Base-by-base conservation (phyloP, 2,329 filamentous ascomycete species). In the Xylariaceae sp. region DNA sequence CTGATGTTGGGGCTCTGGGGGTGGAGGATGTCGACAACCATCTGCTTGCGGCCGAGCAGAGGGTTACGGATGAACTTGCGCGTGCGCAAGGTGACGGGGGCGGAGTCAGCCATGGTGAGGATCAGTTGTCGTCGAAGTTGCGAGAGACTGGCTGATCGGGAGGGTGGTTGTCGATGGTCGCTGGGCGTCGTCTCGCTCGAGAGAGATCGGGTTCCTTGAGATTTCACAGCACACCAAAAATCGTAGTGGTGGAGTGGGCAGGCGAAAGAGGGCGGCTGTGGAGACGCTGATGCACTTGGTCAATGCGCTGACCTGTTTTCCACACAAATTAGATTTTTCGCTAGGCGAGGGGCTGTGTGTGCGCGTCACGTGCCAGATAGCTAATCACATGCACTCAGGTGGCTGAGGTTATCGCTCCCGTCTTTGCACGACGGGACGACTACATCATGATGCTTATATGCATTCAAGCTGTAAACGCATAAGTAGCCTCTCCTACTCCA, bases 1-100 rank as follows among this genome's bases (percentile, higher is more conserved):
- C 90, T 90, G 80, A 99, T 94, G 81, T 96, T 96, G 78, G 94
- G 80, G 70, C 90, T 90, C 83, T 89, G 89, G 75, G 94, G 94
- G 86, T 99, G 94, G 77, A 99, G 92, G 81, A 99, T 91, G 51
- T 58, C 57, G 55, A 54, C 57, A 47, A 58, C 55, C 57, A 58
- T 58, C 51, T 58, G 57, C 54, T 54, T 58, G 55, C 51, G 53
- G 51, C 51, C 56, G 74, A 99, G 87, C 72, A 99, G 90, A 76
- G 94, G 89, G 86, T 99, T 99, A 82, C 91, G 90, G 81, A 97
- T 95, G 89, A 99, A 99, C 84, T 97, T 97, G 89, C 94, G 92
- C 78, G 94, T 99, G 82, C 94, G 85, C 80, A 91, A 79, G 70
- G 87, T 90, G 73, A 90, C 86, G 72, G 86, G 78, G 68, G 77